Evolutionary conservation across 371 early-diverging fungal species (phyloP).

Genomic region (Parasitella parasitica): DNA sequence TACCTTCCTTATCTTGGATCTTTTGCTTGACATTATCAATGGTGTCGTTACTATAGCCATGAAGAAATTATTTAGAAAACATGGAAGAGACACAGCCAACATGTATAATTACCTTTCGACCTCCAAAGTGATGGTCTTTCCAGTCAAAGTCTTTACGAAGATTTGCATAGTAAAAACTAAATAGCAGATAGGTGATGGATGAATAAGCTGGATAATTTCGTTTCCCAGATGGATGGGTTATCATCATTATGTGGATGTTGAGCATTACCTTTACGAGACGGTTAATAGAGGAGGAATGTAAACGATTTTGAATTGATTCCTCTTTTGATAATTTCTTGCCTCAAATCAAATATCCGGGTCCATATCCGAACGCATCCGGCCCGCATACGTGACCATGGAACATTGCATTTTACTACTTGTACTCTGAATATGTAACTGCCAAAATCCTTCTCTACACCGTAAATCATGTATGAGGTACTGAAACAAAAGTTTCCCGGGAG

Average conservation of each 20-base stretch:
- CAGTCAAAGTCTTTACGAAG: slow-evolving; percentile 83
- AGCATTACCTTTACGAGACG: slow-evolving; percentile 27
- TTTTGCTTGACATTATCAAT: slow-evolving; percentile 86
- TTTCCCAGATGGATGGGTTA: neutral
- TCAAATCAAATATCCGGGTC: neutral
- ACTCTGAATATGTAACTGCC: no score
- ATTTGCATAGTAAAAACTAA: slow-evolving; percentile 58
- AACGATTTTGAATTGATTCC: slow-evolving; percentile 5
- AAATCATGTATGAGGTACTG: slow-evolving; percentile 13
- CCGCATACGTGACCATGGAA: neutral
- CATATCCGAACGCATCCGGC: neutral
- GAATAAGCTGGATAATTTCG: slow-evolving; percentile 8
- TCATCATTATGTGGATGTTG: neutral
- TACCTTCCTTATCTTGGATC: slow-evolving; percentile 97
- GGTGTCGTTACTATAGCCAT: slow-evolving; percentile 47
- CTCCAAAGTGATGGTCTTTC: slow-evolving; percentile 92
- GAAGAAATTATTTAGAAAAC: neutral
- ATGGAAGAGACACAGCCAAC: no score
- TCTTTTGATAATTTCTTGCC: neutral
- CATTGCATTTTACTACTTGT: neutral
- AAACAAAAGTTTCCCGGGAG: slow-evolving; percentile 59
- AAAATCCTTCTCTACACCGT: neutral
- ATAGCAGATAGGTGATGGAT: slow-evolving; percentile 12
- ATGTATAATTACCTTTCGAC: slow-evolving; percentile 96
- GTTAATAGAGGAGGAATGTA: slow-evolving; percentile 29